Evolutionary conservation across 371 early-diverging fungal genomes (phyloP).

Genomic region (Entomophthora muscae): DNA sequence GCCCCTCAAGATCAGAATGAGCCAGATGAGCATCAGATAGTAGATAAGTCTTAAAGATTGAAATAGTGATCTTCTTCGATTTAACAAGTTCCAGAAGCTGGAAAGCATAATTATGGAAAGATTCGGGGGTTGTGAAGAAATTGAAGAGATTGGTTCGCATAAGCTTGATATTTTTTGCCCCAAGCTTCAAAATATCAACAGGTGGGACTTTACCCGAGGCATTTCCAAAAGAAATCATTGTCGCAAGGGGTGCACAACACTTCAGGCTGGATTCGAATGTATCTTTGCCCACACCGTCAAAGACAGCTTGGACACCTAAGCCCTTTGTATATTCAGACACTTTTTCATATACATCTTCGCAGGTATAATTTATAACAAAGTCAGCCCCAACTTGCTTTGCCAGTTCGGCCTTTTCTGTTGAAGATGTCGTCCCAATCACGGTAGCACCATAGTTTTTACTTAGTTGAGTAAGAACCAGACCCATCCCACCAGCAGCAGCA

Average conservation of each 20-base stretch:
- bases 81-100: constrained; percentile 37
- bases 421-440: constrained; percentile 82
- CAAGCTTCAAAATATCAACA: constrained; percentile 40
- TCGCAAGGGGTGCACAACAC: constrained; percentile 56
- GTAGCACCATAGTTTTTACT: constrained; percentile 57
- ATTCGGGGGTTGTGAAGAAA: constrained; percentile 47
- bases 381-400: constrained; percentile 59
- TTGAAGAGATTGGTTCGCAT: constrained; percentile 59
- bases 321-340: constrained; percentile 38
- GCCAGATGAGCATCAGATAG: constrained; percentile 56
- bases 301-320: constrained; percentile 68
- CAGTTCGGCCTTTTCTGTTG: constrained; percentile 54
- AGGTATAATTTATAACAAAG: constrained; percentile 52
- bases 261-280: constrained; percentile 65
- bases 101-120: constrained; percentile 35
- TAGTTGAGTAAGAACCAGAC: constrained; percentile 56
- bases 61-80: constrained; percentile 31
- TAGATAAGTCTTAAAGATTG: constrained; percentile 53
- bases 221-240: constrained; percentile 81
- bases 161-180: constrained; percentile 51
- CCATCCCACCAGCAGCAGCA: constrained; percentile 88
- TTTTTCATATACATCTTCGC: constrained; percentile 34
- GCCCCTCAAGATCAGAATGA: constrained; percentile 58
- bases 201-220: constrained; percentile 75
- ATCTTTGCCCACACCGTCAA: constrained; percentile 80